Evolutionary conservation across 163 green algal genomes (phyloP).

Genomic region (Prototheca wickerhamii): DNA sequence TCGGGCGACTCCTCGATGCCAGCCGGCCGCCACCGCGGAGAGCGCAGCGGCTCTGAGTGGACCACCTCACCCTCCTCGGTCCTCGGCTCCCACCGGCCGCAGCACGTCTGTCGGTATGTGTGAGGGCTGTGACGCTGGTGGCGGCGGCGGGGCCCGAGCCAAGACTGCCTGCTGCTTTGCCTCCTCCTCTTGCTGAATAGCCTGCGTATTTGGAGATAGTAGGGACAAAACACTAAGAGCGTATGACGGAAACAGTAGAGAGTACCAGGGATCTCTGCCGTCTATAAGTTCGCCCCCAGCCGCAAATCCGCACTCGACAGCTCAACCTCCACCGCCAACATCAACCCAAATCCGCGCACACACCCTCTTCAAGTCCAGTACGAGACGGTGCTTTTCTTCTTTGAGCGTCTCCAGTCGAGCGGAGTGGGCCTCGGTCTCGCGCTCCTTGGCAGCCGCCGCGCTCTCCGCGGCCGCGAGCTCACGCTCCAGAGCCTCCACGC

Average conservation of each 20-base stretch:
- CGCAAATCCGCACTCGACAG: background rate
- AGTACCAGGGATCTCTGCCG: background rate
- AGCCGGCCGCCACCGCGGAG: too few relatives aligned
- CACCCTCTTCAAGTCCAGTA: constrained; percentile 16
- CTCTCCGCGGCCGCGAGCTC: background rate
- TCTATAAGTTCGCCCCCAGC: background rate
- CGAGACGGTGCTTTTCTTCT: constrained; percentile 13
- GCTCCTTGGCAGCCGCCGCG: constrained; percentile 7
- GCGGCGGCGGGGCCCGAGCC: too few relatives aligned
- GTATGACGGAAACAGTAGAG: background rate
- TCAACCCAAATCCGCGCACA: background rate
- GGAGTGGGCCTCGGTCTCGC: constrained; percentile 1
- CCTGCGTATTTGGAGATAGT: background rate
- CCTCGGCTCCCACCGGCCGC: too few relatives aligned
- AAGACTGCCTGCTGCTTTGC: background rate
- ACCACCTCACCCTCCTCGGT: too few relatives aligned
- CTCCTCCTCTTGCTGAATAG: background rate
- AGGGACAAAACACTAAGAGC: background rate
- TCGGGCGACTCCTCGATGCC: too few relatives aligned
- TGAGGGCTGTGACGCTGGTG: background rate
- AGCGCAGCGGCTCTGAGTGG: too few relatives aligned
- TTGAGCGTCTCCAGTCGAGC: constrained; percentile 1
- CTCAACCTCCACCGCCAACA: background rate
- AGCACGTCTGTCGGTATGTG: too few relatives aligned
- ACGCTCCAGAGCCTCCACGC: background rate